These are phyloP conservation scores for Phialophora tarda DNA, from an alignment of 2,329 filamentous ascomycete species.

Conservation along the genomic window DNA sequence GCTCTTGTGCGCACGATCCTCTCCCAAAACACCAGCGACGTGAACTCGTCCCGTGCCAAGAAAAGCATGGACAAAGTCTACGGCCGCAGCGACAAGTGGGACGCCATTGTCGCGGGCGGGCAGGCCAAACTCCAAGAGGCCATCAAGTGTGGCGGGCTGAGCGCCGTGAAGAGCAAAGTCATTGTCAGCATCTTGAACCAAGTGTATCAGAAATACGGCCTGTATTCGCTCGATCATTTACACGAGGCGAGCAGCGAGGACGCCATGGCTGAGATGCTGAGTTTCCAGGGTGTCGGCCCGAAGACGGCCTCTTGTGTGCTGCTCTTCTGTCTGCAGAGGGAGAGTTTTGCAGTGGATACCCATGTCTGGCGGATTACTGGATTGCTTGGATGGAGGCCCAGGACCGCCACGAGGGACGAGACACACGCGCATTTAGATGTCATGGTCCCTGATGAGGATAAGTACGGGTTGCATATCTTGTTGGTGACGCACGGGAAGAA, in stretches of 20 bases:
- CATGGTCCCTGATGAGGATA: slow-evolving; percentile 65
- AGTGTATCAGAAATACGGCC: slow-evolving; percentile 38
- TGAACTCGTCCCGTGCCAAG: slow-evolving; percentile 73
- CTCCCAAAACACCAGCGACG: slow-evolving; percentile 64
- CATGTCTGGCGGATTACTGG: slow-evolving; percentile 68
- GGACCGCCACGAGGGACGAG: slow-evolving; percentile 42
- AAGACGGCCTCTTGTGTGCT: slow-evolving; percentile 70
- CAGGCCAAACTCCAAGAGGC: slow-evolving; percentile 54
- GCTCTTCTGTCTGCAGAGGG: slow-evolving; percentile 68
- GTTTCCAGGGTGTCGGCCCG: slow-evolving; percentile 68
- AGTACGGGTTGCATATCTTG: slow-evolving; percentile 67
- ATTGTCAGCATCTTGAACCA: slow-evolving; percentile 40
- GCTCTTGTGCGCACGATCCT: slow-evolving; percentile 67
- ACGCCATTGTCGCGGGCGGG: slow-evolving; percentile 51
- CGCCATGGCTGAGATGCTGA: slow-evolving; percentile 62
- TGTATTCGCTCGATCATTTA: slow-evolving; percentile 60
- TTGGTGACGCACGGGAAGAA: slow-evolving; percentile 67
- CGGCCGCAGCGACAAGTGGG: slow-evolving; percentile 58
- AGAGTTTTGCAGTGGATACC: slow-evolving; percentile 69
- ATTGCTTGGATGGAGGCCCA: slow-evolving; percentile 67
- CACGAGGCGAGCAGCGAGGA: slow-evolving; percentile 59
- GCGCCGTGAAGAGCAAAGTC: slow-evolving; percentile 62
- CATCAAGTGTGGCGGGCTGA: slow-evolving; percentile 65
- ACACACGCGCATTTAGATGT: slow-evolving; percentile 62
- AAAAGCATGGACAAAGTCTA: slow-evolving; percentile 73